Percentiles rank a stretch among this genome's conserved stretches.
Conservation (phyloP, 2,329 filamentous ascomycete genomes). For the Podosphaera leucotricha region DNA sequence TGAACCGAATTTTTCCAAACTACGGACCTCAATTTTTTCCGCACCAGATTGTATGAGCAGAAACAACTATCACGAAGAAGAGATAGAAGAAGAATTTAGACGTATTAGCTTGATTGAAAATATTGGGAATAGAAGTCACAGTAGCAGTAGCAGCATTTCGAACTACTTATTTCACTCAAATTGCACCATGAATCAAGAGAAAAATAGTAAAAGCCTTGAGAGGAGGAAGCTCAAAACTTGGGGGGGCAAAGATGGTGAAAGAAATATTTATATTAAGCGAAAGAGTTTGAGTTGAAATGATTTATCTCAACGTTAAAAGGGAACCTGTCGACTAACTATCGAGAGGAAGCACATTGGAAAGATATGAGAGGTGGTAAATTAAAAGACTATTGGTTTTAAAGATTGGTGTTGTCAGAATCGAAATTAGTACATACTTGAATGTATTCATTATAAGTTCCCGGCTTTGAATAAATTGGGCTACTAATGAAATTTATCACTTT, state of each 20-base stretch:
- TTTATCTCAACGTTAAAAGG: not conserved
- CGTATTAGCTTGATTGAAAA: constrained; percentile 3
- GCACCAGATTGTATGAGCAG: constrained; percentile 3
- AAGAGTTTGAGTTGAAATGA: not conserved
- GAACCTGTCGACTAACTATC: too few relatives aligned
- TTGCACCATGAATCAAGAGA: constrained; percentile 5
- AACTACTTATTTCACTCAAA: constrained; percentile 13
- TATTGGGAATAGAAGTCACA: not conserved
- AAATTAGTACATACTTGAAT: not conserved
- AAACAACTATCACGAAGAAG: constrained; percentile 1
- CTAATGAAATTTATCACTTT: too few relatives aligned
- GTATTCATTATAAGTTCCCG: too few relatives aligned
- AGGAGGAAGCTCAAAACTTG: constrained; percentile 11
- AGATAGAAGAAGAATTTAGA: not conserved
- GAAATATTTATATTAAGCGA: constrained; percentile 2
- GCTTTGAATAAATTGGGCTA: too few relatives aligned
- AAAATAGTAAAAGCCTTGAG: constrained; percentile 2
- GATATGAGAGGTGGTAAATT: not conserved
- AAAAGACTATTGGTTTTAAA: not conserved
- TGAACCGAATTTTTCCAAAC: not conserved
- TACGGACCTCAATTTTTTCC: not conserved
- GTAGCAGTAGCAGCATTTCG: constrained; percentile 6
- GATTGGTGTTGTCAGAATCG: not conserved
- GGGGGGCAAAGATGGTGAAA: constrained; percentile 11
- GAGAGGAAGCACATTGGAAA: not conserved